Conservation (phyloP, 352 stramenopile species). For the Phytopythium boreale region DNA sequence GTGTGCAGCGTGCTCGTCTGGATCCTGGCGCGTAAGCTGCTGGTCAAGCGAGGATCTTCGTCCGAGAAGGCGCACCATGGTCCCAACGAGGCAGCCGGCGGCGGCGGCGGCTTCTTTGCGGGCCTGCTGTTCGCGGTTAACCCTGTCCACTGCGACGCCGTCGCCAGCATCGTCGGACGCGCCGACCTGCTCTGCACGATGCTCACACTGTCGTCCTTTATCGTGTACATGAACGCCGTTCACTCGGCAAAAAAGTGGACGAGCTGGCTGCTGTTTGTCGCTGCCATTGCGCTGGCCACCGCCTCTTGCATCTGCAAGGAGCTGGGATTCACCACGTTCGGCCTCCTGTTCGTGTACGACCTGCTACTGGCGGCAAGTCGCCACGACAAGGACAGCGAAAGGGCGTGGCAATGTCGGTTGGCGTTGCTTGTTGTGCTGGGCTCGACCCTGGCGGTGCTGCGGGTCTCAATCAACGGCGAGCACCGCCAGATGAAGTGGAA, state of each 20-base stretch:
- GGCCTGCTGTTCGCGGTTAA: slow-evolving; percentile 90
- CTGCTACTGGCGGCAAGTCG: slow-evolving; percentile 14
- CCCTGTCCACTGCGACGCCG: slow-evolving; percentile 88
- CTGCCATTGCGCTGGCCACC: slow-evolving; percentile 20
- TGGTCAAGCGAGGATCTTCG: slow-evolving; percentile 12
- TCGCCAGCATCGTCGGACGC: slow-evolving; percentile 89
- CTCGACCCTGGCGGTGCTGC: slow-evolving; percentile 17
- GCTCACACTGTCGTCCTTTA: slow-evolving; percentile 61
- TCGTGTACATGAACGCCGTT: slow-evolving; percentile 37
- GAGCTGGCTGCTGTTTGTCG: slow-evolving; percentile 16
- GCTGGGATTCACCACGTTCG: slow-evolving; percentile 82
- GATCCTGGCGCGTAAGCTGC: slow-evolving; percentile 33
- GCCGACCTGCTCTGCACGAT: slow-evolving; percentile 86
- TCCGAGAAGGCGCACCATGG: background rate
- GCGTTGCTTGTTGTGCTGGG: slow-evolving; percentile 16
- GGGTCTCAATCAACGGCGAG: slow-evolving; percentile 70
- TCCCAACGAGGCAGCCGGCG: background rate
- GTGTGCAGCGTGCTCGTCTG: slow-evolving; percentile 58
- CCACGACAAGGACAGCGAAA: background rate
- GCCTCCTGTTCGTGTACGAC: slow-evolving; percentile 69
- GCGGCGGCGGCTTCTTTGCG: slow-evolving; percentile 18
- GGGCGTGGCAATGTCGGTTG: slow-evolving; percentile 9
- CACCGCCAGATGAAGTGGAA: slow-evolving; percentile 75
- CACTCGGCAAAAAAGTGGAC: background rate
- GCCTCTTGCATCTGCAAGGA: slow-evolving; percentile 84